Base-by-base conservation (phyloP, 2,329 filamentous ascomycete genomes). In the Ophiosphaerella narmari region DNA sequence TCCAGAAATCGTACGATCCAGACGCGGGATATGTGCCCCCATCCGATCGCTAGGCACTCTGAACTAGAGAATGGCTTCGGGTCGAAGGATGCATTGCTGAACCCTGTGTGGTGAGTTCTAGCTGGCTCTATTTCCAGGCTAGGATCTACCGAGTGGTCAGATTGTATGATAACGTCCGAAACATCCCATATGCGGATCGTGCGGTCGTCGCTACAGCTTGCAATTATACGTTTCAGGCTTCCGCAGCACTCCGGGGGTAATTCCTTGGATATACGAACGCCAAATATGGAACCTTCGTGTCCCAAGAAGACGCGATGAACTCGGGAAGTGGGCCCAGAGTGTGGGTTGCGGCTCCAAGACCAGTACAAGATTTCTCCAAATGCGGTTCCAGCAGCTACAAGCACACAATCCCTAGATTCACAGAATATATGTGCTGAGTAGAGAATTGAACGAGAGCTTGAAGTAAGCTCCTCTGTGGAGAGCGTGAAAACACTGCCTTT, bases 321-420 rank as follows among this genome's bases (percentile, higher is more conserved):
- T 5, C 71, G 74, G 12, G 75, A 70, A 13, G 31, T 32, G 4
- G 61, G 36, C 6, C 43, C 51, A 9, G 40, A 43, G 31, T 50
- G 39, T 26, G 48, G 24, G 2, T 59, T 55, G n/a, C 80, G 60
- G 39, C 76, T 74, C 60, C 85, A 91, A 57, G 86, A 89, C 94
- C 94, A 97, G 13, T 96, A 83, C 33, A 97, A 80, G 31, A 99
- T 89, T 71, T 97, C 92, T 3, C 94, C 94, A 73, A 97, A 97
- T 1, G 93, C 91, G 0, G 94, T 97, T 1, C 94, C 94, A 3
- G 89, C 89, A 6, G 91, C 90, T 43, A 97, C 83, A 16, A 97
- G 80, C 39, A 96, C 78, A 43, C 79, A 78, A 38, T 78, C 77
- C 5, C 72, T 46, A 6, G 80, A 79, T 7, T 86, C 73, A 81